A percentile compares a stretch with the other conserved stretches of the same genome.
These are phyloP conservation scores for Fraxinus latifolia DNA, from an alignment of 305 asterid genomes.

Conservation along the genomic window DNA sequence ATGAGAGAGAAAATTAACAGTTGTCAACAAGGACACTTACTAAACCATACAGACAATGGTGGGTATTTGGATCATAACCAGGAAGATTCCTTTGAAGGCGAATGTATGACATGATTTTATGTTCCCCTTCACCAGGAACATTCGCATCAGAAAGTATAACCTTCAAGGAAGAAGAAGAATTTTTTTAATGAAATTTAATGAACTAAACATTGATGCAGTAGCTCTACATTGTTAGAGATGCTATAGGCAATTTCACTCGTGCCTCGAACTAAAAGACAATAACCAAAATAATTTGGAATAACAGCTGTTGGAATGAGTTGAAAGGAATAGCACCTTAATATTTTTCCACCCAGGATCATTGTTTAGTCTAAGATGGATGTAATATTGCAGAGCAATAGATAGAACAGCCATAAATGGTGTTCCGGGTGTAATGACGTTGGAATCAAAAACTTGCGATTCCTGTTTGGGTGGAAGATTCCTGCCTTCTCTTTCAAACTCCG, in stretches of 20 bases:
- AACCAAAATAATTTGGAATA: not conserved
- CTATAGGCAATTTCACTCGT: not conserved
- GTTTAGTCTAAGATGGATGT: constrained; percentile 73
- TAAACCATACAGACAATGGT: constrained; percentile 95
- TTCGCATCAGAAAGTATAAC: constrained; percentile 97
- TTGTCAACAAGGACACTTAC: constrained; percentile 36
- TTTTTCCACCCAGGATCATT: constrained; percentile 96
- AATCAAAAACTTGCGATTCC: constrained; percentile 81
- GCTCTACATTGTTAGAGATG: constrained; percentile 8
- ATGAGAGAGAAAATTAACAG: constrained; percentile 2
- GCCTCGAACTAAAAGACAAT: not conserved
- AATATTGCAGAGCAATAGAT: constrained; percentile 82
- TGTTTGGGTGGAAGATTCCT: constrained; percentile 92
- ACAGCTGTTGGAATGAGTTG: not conserved
- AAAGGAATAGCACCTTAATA: constrained; percentile 56
- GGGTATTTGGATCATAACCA: constrained; percentile 94
- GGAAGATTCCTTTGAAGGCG: constrained; percentile 92
- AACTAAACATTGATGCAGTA: constrained; percentile 8
- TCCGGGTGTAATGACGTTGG: constrained; percentile 96
- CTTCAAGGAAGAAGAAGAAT: constrained; percentile 43
- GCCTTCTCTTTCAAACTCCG: constrained; percentile 89
- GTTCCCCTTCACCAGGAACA: constrained; percentile 99
- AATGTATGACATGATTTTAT: constrained; percentile 92
- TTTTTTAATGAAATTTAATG: not conserved
- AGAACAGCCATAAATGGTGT: constrained; percentile 92